These are phyloP conservation scores for Shiraia sp. DNA, from an alignment of 2,329 filamentous ascomycete species.

Conservation along the genomic window DNA sequence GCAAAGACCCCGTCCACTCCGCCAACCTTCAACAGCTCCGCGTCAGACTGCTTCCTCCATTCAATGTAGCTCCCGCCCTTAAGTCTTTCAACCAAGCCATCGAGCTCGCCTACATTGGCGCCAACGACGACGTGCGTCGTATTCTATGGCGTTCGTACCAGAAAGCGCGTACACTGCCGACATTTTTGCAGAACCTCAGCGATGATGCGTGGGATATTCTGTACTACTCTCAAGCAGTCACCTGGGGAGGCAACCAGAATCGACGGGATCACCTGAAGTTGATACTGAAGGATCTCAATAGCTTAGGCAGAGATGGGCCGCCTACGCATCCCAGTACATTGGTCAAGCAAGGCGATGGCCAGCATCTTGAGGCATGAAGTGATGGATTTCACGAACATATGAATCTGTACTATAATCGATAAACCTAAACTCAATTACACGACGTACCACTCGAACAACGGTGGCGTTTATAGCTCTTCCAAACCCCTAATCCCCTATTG, in stretches of 20 bases:
- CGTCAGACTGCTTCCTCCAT: constrained; percentile 34
- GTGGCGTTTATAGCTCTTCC: too few relatives aligned
- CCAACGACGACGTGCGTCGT: constrained; percentile 41
- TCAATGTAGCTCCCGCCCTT: constrained; percentile 37
- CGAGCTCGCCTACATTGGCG: constrained; percentile 39
- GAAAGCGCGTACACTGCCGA: constrained; percentile 37
- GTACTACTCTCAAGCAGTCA: constrained; percentile 45
- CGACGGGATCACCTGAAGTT: constrained; percentile 32
- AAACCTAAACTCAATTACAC: too few relatives aligned
- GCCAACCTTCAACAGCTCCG: constrained; percentile 31
- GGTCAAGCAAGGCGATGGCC: neutral
- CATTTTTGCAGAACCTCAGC: constrained; percentile 35
- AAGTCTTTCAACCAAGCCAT: constrained; percentile 42
- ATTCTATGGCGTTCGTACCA: constrained; percentile 42
- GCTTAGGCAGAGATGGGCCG: constrained; percentile 38
- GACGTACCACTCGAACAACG: too few relatives aligned
- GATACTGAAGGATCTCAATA: constrained; percentile 34
- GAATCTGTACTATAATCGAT: too few relatives aligned
- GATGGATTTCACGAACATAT: too few relatives aligned
- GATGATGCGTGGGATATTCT: constrained; percentile 45
- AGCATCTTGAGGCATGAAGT: constrained; percentile 4
- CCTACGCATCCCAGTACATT: constrained; percentile 35
- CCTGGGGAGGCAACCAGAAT: constrained; percentile 40
- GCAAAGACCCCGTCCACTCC: constrained; percentile 34
- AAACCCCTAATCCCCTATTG: too few relatives aligned